Evolutionary conservation across 345 rosid species (phyloP), one percentile per base, ranked within the genome.

Genomic region (Melaleuca alternifolia): DNA sequence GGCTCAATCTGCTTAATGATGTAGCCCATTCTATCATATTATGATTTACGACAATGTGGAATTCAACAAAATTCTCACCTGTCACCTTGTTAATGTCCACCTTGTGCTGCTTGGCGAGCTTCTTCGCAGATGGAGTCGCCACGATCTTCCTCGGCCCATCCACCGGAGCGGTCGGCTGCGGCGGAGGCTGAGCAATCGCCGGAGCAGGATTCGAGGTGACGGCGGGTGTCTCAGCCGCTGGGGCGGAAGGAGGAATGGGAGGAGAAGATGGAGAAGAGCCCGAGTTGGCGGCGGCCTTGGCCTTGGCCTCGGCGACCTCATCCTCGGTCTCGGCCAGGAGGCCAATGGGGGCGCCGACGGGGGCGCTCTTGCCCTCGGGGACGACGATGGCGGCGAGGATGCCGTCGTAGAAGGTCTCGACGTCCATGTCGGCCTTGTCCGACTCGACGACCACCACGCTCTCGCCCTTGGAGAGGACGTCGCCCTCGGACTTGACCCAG

Each of bases 381-480:
- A 97, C 98, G 59, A 97, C 98, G 41, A 97, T 96, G 30, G 99
- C 98, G 44, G 98, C 99, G 56, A 96, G 97, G 86, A 95, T 96
- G 20, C 98, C 99, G 37, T 95, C 97, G 86, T 97, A 96, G 89
- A 97, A 97, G 23, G 98, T 97, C 90, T 96, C 98, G 10, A 97
- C 98, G 81, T 97, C 99, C 99, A 97, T 96, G 90, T 96, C 99
- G 10, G 99, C 99, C 88, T 97, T 97, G 89, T 96, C 99, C 75
- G 99, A 96, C 90, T 97, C 98, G 18, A 97, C 98, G 28, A 97
- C 99, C 13, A 97, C 99, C 51, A 96, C 98, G 88, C 98, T 97
- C 84, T 97, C 98, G 33, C 98, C 99, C 84, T 96, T 96, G 53
- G 96, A 92, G 71, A 97, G 96, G 76, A 93, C 92, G 88, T 97